A percentile compares a stretch with the other conserved stretches of the same genome.
Conservation (phyloP, 2,329 filamentous ascomycete genomes). For the Fusarium odoratissimum region DNA sequence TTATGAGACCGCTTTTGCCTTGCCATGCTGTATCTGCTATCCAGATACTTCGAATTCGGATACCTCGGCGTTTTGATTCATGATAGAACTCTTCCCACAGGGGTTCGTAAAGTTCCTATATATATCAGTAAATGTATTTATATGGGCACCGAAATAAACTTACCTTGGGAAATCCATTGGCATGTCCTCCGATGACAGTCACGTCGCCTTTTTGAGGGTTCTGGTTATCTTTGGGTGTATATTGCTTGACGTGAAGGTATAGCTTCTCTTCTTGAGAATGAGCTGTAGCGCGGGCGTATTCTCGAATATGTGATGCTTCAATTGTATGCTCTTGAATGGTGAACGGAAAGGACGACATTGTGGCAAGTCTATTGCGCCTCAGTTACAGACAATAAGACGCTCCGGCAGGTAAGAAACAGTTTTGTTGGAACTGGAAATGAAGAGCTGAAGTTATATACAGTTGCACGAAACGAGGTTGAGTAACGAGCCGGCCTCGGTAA, state of each 20-base stretch:
- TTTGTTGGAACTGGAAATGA: not conserved
- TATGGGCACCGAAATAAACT: no score
- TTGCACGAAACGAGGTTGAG: conserved; percentile 15
- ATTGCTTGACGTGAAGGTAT: conserved; percentile 85
- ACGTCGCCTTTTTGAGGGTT: conserved; percentile 78
- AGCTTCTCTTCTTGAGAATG: conserved; percentile 80
- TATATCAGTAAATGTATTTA: not conserved
- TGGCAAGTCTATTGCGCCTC: not conserved
- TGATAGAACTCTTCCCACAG: conserved; percentile 85
- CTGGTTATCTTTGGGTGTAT: conserved; percentile 79
- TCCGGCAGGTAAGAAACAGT: not conserved
- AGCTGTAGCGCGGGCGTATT: conserved; percentile 80
- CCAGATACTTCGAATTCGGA: conserved; percentile 85
- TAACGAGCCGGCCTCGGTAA: conserved; percentile 33
- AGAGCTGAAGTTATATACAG: not conserved
- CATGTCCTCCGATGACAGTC: conserved; percentile 87
- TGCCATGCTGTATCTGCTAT: conserved; percentile 91
- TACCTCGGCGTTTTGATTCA: conserved; percentile 65
- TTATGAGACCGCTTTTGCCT: conserved; percentile 81
- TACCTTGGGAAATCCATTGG: conserved; percentile 93
- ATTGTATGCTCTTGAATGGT: conserved; percentile 79
- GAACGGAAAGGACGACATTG: conserved; percentile 57
- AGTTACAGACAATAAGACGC: not conserved
- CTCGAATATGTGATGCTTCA: conserved; percentile 81
- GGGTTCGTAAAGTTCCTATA: conserved; percentile 88